Evolutionary conservation across 768 basidiomycete genomes (phyloP).

Genomic region (Tylopilus felleus): DNA sequence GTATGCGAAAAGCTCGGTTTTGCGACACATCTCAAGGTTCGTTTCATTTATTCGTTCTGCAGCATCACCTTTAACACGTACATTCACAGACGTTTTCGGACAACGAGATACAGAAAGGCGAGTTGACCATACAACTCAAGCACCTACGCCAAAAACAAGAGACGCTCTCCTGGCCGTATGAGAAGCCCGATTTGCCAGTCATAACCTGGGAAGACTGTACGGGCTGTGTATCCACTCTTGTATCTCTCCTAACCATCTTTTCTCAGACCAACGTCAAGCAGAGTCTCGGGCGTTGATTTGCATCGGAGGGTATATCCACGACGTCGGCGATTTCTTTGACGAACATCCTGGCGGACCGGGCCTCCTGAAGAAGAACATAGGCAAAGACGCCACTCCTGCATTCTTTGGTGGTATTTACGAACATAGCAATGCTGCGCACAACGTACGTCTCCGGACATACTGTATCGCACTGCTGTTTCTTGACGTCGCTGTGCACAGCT

Average conservation of each 20-base stretch:
- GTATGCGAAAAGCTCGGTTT: conserved; percentile 44
- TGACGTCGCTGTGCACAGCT: neutral
- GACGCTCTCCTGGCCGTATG: conserved; percentile 68
- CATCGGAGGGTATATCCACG: conserved; percentile 88
- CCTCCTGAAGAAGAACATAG: conserved; percentile 75
- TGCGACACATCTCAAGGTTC: conserved; percentile 50
- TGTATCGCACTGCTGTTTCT: neutral
- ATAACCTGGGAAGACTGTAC: conserved; percentile 81
- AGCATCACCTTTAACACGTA: neutral
- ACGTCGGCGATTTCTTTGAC: conserved; percentile 72
- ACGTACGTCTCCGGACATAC: conserved; percentile 43
- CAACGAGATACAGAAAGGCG: conserved; percentile 74
- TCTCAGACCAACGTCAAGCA: conserved; percentile 70
- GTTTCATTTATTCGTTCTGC: neutral
- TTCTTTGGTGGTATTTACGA: conserved; percentile 90
- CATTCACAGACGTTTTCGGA: conserved; percentile 43
- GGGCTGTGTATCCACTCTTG: conserved; percentile 6
- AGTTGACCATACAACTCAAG: conserved; percentile 89
- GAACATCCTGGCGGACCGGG: conserved; percentile 88
- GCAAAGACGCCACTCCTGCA: conserved; percentile 84
- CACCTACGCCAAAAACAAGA: conserved; percentile 74
- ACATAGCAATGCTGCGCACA: conserved; percentile 80
- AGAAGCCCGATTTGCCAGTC: conserved; percentile 73
- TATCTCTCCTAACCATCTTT: conserved; percentile 5
- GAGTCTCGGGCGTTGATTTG: conserved; percentile 77